phyloP scores from a whole-genome alignment of 2,329 filamentous ascomycete species.

The Nectriaceae sp. region DNA sequence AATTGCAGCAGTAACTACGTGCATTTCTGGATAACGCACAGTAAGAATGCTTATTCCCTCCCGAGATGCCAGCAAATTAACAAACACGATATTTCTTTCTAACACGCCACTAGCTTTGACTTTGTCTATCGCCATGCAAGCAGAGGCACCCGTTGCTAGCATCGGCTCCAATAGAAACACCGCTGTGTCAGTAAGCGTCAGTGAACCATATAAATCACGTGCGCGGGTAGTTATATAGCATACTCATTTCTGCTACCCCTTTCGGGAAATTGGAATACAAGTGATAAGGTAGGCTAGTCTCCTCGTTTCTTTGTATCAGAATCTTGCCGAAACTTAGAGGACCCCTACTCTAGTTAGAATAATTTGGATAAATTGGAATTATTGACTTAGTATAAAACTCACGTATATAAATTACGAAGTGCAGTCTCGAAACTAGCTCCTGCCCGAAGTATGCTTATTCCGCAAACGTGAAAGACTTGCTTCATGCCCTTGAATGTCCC shows the following conservation, averaged over 20 bases:
- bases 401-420: constrained; percentile 30
- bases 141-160: constrained; percentile 26
- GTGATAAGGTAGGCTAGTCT: constrained; percentile 28
- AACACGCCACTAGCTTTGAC: constrained; percentile 16
- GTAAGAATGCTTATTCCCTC: constrained; percentile 23
- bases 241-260: constrained; percentile 17
- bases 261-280: constrained; percentile 33
- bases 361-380: not conserved
- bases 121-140: constrained; percentile 19
- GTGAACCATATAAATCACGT: not conserved
- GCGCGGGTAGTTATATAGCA: not conserved
- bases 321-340: constrained; percentile 34
- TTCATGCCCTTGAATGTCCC: constrained; percentile 7
- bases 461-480: constrained; percentile 25
- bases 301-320: constrained; percentile 35
- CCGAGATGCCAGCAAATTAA: constrained; percentile 30
- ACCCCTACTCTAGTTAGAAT: constrained; percentile 13
- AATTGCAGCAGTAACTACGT: constrained; percentile 24
- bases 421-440: constrained; percentile 34
- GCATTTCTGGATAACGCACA: constrained; percentile 21
- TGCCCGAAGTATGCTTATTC: constrained; percentile 34
- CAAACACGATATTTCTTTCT: constrained; percentile 31
- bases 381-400: constrained; percentile 1
- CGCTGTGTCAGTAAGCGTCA: constrained; percentile 9
- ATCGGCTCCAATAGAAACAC: constrained; percentile 24